These are phyloP conservation scores for Helicocarpus griseus DNA, from an alignment of 2,329 filamentous ascomycete species.

Conservation along the genomic window DNA sequence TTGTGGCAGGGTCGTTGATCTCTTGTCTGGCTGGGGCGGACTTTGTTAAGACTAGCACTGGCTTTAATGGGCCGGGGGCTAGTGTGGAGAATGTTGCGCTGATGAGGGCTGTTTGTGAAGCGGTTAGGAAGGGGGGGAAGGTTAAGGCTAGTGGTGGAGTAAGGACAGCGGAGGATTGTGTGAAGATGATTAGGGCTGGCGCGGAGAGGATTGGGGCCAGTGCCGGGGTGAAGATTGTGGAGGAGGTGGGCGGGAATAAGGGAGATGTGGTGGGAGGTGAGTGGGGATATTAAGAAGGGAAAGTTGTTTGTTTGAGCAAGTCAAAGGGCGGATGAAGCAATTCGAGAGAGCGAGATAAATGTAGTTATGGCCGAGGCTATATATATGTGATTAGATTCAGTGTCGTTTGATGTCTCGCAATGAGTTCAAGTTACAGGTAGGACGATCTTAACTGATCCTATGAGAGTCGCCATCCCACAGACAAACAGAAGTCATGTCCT, in stretches of 20 bases:
- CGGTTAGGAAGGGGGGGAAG: slow-evolving; percentile 33
- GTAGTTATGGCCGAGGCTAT: no score
- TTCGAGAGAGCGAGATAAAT: no score
- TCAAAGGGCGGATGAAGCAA: background rate
- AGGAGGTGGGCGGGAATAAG: slow-evolving; percentile 25
- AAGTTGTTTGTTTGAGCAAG: background rate
- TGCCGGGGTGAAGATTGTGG: slow-evolving; percentile 46
- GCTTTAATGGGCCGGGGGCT: slow-evolving; percentile 48
- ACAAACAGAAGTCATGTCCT: no score
- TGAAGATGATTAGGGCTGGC: slow-evolving; percentile 47
- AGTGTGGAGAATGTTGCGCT: slow-evolving; percentile 42
- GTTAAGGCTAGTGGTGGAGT: slow-evolving; percentile 53
- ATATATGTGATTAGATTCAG: no score
- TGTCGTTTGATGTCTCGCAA: no score
- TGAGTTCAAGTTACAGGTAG: no score
- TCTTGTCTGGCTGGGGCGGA: slow-evolving; percentile 45
- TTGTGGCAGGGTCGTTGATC: slow-evolving; percentile 45
- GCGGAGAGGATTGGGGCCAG: slow-evolving; percentile 49
- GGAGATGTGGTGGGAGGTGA: slow-evolving; percentile 10
- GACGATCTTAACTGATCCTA: no score
- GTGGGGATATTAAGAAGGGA: background rate
- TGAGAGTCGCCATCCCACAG: no score
- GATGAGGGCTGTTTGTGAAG: slow-evolving; percentile 43
- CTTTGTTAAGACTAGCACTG: slow-evolving; percentile 53
- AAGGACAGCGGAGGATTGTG: slow-evolving; percentile 40